phyloP scores from a whole-genome alignment of 495 filamentous ascomycete genomes.

The Neurospora tetraspora region DNA sequence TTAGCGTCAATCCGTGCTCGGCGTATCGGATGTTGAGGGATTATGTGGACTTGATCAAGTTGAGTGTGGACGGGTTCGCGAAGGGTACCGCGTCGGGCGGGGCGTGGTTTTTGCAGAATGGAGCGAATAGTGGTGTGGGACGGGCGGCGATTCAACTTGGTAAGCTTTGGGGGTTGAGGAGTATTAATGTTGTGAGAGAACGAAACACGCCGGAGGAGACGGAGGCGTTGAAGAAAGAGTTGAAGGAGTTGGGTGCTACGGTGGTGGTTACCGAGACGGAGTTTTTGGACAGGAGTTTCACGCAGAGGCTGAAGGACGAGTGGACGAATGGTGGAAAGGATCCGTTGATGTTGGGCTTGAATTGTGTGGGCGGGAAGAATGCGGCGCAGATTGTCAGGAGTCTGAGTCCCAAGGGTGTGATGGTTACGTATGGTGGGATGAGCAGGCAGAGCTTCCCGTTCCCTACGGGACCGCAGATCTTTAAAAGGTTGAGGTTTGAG shows the following conservation, averaged over 20 bases:
- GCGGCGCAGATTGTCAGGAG: conserved; percentile 62
- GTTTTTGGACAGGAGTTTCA: conserved; percentile 50
- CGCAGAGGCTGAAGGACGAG: conserved; percentile 48
- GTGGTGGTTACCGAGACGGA: conserved; percentile 76
- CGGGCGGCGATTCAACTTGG: conserved; percentile 80
- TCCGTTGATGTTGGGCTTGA: conserved; percentile 65
- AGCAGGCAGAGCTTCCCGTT: conserved; percentile 69
- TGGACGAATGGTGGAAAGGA: conserved; percentile 60
- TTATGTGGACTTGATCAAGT: conserved; percentile 47
- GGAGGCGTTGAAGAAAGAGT: conserved; percentile 56
- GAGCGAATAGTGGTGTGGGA: conserved; percentile 87
- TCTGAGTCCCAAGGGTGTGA: conserved; percentile 52
- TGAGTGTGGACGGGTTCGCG: conserved; percentile 22
- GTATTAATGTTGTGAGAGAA: conserved; percentile 74
- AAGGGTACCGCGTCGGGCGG: conserved; percentile 24
- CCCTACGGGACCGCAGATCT: conserved; percentile 74
- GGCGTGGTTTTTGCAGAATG: conserved; percentile 93
- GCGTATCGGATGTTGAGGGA: conserved; percentile 88
- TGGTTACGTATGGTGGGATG: conserved; percentile 97
- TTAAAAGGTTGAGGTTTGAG: conserved; percentile 75
- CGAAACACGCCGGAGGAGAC: conserved; percentile 51
- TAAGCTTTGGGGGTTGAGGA: conserved; percentile 71
- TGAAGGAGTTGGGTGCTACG: conserved; percentile 61
- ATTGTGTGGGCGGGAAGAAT: conserved; percentile 89
- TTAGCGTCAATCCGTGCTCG: conserved; percentile 84